These are phyloP conservation scores for Penicillium italicum DNA, from an alignment of 2,329 filamentous ascomycete genomes.

Conservation along the genomic window DNA sequence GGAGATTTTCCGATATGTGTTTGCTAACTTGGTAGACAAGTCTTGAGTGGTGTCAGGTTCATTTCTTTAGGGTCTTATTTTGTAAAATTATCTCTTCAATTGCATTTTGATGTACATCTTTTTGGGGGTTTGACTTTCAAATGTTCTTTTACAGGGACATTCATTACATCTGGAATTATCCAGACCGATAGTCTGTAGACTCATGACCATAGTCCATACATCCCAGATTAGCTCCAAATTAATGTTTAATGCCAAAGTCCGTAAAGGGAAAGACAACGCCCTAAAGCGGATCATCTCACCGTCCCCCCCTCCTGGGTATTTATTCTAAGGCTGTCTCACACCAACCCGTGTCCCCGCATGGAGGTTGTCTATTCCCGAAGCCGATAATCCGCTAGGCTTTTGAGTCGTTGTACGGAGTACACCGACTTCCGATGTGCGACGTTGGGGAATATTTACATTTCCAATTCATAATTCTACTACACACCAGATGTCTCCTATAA, in stretches of 20 bases:
- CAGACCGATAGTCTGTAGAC: neutral
- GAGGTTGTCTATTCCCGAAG: neutral
- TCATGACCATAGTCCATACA: neutral
- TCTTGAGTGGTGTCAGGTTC: conserved; percentile 3
- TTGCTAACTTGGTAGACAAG: conserved; percentile 58
- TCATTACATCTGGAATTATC: neutral
- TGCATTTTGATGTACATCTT: neutral
- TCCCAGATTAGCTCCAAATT: neutral
- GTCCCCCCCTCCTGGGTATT: neutral
- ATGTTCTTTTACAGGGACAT: neutral
- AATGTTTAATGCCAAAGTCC: neutral
- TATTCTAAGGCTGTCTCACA: neutral
- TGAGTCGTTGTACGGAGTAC: neutral
- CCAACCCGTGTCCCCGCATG: neutral
- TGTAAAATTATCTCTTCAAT: neutral
- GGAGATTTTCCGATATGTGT: conserved; percentile 86
- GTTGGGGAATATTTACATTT: neutral
- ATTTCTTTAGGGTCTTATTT: neutral
- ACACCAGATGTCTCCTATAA: neutral
- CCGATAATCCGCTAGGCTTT: neutral
- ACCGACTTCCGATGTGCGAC: neutral
- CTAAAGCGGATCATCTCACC: neutral
- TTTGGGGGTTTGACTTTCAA: neutral
- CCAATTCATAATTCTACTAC: neutral
- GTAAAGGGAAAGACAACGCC: neutral